These are phyloP conservation scores for Suillus weaverae DNA, from an alignment of 768 basidiomycete species.

Conservation along the genomic window DNA sequence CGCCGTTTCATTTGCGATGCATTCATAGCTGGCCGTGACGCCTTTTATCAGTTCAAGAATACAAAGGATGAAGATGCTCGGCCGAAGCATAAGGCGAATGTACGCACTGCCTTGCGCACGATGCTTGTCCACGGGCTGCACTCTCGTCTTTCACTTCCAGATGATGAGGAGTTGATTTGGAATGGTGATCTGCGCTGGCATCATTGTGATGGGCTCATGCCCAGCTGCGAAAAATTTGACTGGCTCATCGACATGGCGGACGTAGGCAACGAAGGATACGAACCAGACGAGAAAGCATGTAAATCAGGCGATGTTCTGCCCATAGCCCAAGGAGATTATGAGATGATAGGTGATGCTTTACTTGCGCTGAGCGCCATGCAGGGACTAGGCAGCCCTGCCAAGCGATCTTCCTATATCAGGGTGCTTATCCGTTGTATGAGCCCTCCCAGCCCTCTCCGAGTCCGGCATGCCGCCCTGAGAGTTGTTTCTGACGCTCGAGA, in stretches of 20 bases:
- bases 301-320: too few species aligned
- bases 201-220: neutral
- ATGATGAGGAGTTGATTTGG: neutral
- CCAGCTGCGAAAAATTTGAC: neutral
- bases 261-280: too few species aligned
- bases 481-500: neutral
- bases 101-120: neutral
- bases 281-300: too few species aligned
- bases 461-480: neutral
- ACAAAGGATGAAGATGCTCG: too few species aligned
- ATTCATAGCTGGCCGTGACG: neutral
- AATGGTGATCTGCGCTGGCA: neutral
- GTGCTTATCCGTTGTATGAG: neutral
- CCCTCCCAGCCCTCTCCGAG: neutral
- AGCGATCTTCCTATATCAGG: neutral
- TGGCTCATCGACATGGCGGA: neutral
- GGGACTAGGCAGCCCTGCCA: neutral
- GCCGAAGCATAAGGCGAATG: fast-evolving
- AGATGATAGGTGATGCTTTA: neutral
- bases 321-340: too few species aligned
- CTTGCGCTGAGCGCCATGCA: neutral
- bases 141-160: neutral
- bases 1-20: neutral
- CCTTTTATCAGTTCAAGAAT: neutral
- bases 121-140: neutral